Conservation (phyloP, 2,329 filamentous ascomycete genomes). For the Amauroascus niger region DNA sequence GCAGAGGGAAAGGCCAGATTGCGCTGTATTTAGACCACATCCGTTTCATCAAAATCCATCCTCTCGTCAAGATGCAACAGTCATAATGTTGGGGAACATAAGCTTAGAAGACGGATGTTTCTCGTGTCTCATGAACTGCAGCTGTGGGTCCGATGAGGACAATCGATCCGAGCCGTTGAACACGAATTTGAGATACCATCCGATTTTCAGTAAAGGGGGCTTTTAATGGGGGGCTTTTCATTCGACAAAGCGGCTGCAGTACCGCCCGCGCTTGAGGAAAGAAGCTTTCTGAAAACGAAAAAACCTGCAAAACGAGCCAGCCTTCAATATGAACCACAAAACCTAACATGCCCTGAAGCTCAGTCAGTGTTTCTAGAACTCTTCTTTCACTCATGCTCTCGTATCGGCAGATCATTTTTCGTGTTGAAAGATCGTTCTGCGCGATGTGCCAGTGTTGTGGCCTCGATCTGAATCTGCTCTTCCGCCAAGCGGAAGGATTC, state of each 20-base stretch:
- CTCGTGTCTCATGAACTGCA: background rate
- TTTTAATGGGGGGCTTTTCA: background rate
- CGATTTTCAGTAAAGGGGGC: background rate
- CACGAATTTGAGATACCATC: background rate
- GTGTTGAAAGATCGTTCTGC: background rate
- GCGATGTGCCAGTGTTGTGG: background rate
- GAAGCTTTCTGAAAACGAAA: slow-evolving; percentile 3
- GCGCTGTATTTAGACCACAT: background rate
- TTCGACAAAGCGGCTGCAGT: background rate
- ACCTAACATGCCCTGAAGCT: background rate
- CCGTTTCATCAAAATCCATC: background rate
- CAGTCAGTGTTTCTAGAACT: slow-evolving; percentile 4
- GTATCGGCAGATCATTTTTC: slow-evolving; percentile 9
- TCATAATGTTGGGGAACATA: background rate
- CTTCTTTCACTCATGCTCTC: slow-evolving; percentile 5
- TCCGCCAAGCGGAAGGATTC: background rate
- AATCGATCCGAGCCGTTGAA: slow-evolving; percentile 10
- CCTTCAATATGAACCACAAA: background rate
- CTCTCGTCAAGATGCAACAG: background rate
- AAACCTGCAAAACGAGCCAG: background rate
- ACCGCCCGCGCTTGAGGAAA: background rate
- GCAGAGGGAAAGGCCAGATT: background rate
- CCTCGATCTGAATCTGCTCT: background rate
- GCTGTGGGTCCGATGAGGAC: background rate
- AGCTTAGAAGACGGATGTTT: background rate